Conservation (phyloP, 2,329 filamentous ascomycete genomes). For the Trichoderma sp. region DNA sequence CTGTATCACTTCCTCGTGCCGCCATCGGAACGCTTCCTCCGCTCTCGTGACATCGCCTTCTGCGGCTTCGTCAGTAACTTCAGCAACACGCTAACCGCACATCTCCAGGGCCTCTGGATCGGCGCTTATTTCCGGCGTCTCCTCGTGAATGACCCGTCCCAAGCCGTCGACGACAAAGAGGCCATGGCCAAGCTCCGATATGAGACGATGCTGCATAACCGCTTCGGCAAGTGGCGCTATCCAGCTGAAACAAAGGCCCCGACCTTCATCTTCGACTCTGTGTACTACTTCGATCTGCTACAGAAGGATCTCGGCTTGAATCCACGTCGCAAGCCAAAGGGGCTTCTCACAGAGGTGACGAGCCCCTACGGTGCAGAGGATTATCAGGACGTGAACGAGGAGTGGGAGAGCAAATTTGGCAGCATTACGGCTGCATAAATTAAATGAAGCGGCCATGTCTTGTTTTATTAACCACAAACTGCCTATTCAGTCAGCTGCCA, state of each 20-base stretch:
- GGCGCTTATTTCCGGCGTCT: conserved; percentile 55
- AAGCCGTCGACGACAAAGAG: conserved; percentile 17
- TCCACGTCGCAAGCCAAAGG: conserved; percentile 51
- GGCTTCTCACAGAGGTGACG: conserved; percentile 50
- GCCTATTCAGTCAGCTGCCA: neutral
- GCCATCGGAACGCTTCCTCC: conserved; percentile 34
- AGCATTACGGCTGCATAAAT: neutral
- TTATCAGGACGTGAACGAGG: conserved; percentile 51
- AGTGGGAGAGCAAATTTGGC: conserved; percentile 42
- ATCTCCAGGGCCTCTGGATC: conserved; percentile 58
- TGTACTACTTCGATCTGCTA: conserved; percentile 71
- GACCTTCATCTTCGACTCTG: conserved; percentile 71
- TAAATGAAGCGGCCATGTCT: neutral
- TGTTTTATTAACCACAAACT: neutral
- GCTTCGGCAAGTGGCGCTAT: conserved; percentile 69
- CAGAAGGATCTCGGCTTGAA: conserved; percentile 62
- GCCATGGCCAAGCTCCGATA: conserved; percentile 44
- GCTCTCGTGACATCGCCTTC: conserved; percentile 43
- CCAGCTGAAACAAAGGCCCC: conserved; percentile 59
- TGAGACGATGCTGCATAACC: conserved; percentile 61
- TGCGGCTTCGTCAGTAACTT: conserved; percentile 42
- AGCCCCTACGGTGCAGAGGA: conserved; percentile 58
- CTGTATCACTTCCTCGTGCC: conserved; percentile 47
- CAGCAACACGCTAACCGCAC: conserved; percentile 38
- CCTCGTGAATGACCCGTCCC: conserved; percentile 25